Conservation (phyloP, 202 grass and related monocot species). For the Setaria viridis region DNA sequence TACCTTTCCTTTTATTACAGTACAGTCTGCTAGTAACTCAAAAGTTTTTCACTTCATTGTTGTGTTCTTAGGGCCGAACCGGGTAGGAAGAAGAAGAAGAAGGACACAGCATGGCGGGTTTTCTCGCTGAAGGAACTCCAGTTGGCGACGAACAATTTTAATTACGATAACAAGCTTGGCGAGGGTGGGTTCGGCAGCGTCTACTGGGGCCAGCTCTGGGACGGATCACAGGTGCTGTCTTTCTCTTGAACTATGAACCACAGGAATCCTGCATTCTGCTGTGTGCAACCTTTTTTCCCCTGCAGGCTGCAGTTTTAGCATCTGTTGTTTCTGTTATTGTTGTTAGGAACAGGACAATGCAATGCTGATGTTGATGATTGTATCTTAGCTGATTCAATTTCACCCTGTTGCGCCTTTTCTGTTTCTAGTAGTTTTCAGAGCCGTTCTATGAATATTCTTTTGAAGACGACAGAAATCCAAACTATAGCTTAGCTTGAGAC, state of each 20-base stretch:
- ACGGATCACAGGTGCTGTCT: slow-evolving; percentile 78
- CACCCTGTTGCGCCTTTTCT: not conserved
- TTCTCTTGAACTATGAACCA: slow-evolving; percentile 32
- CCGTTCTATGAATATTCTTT: slow-evolving; percentile 18
- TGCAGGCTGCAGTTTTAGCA: not conserved
- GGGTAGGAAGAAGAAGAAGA: slow-evolving; percentile 63
- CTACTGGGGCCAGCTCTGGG: slow-evolving; percentile 96
- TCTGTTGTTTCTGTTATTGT: not conserved
- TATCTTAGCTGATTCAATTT: slow-evolving; percentile 30
- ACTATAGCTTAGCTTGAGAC: slow-evolving; percentile 23
- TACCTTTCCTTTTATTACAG: not conserved
- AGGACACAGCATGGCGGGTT: slow-evolving; percentile 60
- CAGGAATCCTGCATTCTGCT: slow-evolving; percentile 15
- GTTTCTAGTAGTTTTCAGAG: slow-evolving; percentile 33
- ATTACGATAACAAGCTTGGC: slow-evolving; percentile 91
- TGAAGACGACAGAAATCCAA: slow-evolving; percentile 23
- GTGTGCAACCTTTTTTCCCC: not conserved
- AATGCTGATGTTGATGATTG: slow-evolving; percentile 20
- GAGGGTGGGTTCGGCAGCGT: slow-evolving; percentile 85
- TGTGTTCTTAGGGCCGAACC: slow-evolving; percentile 39
- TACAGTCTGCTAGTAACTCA: not conserved
- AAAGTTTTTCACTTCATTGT: not conserved
- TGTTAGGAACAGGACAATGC: slow-evolving; percentile 3
- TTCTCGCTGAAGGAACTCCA: slow-evolving; percentile 88
- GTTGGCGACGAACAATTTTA: slow-evolving; percentile 83